Percentiles rank a stretch among this genome's conserved stretches.
Conservation (phyloP, 805 yeast species). For the Wickerhamiella australiensis region DNA sequence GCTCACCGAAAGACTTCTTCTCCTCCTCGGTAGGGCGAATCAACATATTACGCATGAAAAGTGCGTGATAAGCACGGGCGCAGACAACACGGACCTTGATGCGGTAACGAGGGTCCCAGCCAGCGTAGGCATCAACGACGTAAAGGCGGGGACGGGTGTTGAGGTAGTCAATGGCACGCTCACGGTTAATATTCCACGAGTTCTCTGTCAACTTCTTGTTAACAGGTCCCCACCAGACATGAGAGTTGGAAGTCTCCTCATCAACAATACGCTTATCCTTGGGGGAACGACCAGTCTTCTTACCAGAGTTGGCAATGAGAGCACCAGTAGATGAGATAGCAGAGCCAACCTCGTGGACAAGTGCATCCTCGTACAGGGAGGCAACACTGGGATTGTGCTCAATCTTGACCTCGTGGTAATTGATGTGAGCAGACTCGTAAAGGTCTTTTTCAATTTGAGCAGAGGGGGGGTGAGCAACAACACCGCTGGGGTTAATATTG, state of each 20-base stretch:
- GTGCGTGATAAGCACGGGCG: constrained; percentile 97
- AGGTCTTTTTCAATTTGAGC: constrained; percentile 33
- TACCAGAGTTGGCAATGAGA: constrained; percentile 87
- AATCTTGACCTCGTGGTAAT: constrained; percentile 32
- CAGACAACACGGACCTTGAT: constrained; percentile 90
- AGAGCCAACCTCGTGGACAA: constrained; percentile 71
- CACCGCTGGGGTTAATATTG: constrained; percentile 33
- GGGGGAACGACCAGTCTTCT: constrained; percentile 96
- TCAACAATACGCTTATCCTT: constrained; percentile 96
- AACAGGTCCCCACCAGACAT: constrained; percentile 99
- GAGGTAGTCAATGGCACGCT: constrained; percentile 92
- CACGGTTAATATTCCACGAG: constrained; percentile 91
- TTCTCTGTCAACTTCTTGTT: constrained; percentile 87
- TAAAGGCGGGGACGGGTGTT: constrained; percentile 90
- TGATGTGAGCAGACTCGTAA: constrained; percentile 33
- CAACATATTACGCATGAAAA: constrained; percentile 96
- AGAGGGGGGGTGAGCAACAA: constrained; percentile 31
- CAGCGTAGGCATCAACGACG: constrained; percentile 94
- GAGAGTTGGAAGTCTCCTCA: constrained; percentile 68
- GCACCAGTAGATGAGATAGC: constrained; percentile 91
- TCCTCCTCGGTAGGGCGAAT: constrained; percentile 90
- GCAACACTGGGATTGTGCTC: constrained; percentile 87
- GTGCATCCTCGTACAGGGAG: constrained; percentile 85
- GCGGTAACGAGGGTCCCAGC: constrained; percentile 98
- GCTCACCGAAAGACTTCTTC: constrained; percentile 81